Conservation (phyloP, 2,329 filamentous ascomycete genomes). For the Exophiala aquamarina region DNA sequence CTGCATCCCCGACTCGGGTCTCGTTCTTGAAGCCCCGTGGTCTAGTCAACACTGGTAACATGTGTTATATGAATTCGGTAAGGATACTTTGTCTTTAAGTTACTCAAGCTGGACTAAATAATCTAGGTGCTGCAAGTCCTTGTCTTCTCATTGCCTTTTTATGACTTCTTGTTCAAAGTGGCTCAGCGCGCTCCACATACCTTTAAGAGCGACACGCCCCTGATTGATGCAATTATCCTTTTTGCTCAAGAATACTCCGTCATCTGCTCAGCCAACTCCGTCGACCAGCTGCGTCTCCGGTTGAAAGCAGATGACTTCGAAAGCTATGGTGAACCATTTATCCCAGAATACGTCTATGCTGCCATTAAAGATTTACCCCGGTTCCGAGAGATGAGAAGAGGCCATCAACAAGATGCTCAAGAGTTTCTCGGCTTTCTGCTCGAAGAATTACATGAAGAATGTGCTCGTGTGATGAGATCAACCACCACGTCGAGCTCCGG, state of each 20-base stretch:
- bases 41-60: slow-evolving; percentile 94
- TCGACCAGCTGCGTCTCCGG: slow-evolving; percentile 69
- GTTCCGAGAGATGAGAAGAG: slow-evolving; percentile 90
- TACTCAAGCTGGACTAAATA: no score
- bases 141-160: slow-evolving; percentile 91
- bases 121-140: slow-evolving; percentile 87
- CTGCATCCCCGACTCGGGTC: slow-evolving; percentile 57
- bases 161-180: slow-evolving; percentile 86
- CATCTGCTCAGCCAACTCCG: slow-evolving; percentile 73
- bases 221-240: slow-evolving; percentile 95
- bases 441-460: slow-evolving; percentile 91
- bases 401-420: slow-evolving; percentile 96
- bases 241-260: slow-evolving; percentile 91
- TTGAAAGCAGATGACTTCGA: slow-evolving; percentile 83
- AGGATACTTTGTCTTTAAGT: slow-evolving; percentile 41
- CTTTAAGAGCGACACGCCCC: slow-evolving; percentile 91
- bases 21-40: slow-evolving; percentile 89
- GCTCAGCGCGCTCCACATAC: slow-evolving; percentile 80
- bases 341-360: slow-evolving; percentile 92
- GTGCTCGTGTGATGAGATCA: slow-evolving; percentile 70
- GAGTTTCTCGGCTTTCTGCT: slow-evolving; percentile 94
- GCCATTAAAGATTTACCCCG: slow-evolving; percentile 82
- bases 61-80: slow-evolving; percentile 99
- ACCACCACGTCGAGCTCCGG: slow-evolving; percentile 45
- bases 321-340: slow-evolving; percentile 86